Base-by-base conservation (phyloP, 129 eudicot genomes). In the Mikania micrantha region DNA sequence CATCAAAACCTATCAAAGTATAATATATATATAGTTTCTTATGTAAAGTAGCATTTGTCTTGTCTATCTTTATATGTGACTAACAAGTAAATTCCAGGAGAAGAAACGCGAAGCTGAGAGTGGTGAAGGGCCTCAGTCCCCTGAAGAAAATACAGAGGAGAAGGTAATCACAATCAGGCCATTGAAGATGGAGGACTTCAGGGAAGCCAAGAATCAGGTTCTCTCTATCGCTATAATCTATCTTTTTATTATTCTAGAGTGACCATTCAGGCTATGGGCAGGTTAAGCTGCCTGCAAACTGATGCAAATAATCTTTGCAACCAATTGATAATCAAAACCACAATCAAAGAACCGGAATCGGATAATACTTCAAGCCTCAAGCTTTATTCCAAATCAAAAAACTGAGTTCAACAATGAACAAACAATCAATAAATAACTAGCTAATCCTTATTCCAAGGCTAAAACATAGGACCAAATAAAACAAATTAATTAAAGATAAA, bases 201-300 rank as follows among this genome's bases (percentile, higher is more conserved):
- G 75, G 76, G 92, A 89, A 82, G 95, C 96, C 9, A 93, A 93
- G 61, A 84, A 84, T 70, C 99, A 93, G 95, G 98, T 71, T 70
- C 20, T 8, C 32, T 19, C 22, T 69, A n/a, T n/a, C n/a, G n/a
- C 17, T 4, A 50, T 48, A 6, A 6, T 76, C 31, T 57, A 38
- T 48, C 32, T 2, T 7, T 60, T 0, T 12, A 22, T 13, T 60
- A 9, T 49, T 61, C 20, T 47, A 7, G 4, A 60, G 13, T 13
- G 44, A 41, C 54, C 53, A 7, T 69, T 20, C 7, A n/a, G 27
- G 20, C 41, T 52, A 22, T n/a, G 22, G 54, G 54, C 57, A 20
- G 13, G 57, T 7, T 49, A 13, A 12, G 28, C 4, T 7, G 2
- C 7, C 25, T 4, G 57, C n/a, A n/a, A n/a, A n/a, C n/a, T n/a